A percentile compares a stretch with the other conserved stretches of the same genome.
phyloP scores from a whole-genome alignment of 2,329 filamentous ascomycete genomes.

The Talaromyces sp. region DNA sequence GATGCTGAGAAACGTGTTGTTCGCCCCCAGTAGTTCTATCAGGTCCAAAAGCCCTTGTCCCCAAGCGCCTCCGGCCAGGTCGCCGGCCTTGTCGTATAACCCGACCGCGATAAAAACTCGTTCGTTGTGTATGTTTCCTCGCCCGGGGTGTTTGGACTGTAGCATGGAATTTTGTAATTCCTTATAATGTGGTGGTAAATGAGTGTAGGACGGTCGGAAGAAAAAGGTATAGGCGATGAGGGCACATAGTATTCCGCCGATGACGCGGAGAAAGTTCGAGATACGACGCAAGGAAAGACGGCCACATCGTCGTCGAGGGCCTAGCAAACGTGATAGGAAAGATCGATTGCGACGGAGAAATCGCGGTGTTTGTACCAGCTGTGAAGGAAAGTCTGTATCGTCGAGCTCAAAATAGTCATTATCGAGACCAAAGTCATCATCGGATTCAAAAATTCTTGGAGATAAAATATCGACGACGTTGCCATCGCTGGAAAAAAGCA shows the following conservation, averaged over 20 bases:
- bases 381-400: neutral
- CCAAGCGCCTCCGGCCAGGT: slow-evolving; percentile 59
- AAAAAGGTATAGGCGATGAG: slow-evolving; percentile 40
- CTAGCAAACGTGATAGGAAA: neutral
- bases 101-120: slow-evolving; percentile 70
- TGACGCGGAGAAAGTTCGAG: neutral
- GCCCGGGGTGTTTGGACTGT: slow-evolving; percentile 28
- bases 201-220: slow-evolving; percentile 53
- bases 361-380: neutral
- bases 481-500: neutral
- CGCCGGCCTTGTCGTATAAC: slow-evolving; percentile 59
- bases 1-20: slow-evolving; percentile 66
- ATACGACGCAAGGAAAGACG: neutral
- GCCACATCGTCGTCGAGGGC: neutral
- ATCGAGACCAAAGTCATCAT: neutral
- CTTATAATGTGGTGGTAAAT: slow-evolving; percentile 48
- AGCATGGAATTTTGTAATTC: slow-evolving; percentile 26
- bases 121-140: slow-evolving; percentile 52
- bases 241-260: slow-evolving; percentile 5
- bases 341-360: neutral
- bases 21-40: slow-evolving; percentile 58
- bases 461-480: neutral
- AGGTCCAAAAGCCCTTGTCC: slow-evolving; percentile 55
- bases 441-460: neutral
- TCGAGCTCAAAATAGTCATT: neutral